Base-by-base conservation (phyloP, 495 filamentous ascomycete species). In the Penicillium samsonianum region DNA sequence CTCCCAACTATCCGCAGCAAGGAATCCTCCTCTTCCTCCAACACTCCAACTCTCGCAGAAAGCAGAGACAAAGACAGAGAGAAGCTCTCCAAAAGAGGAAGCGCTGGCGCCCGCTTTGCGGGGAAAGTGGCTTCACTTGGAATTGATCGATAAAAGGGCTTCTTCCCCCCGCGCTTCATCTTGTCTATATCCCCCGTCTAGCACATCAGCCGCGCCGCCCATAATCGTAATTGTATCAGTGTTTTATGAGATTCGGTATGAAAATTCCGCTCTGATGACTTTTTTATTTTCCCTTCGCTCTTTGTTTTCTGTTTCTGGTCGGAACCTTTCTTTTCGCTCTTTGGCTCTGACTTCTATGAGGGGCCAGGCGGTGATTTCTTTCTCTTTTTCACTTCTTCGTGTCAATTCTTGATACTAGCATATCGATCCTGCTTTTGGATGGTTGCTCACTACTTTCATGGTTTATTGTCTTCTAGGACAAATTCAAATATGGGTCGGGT, bases 1-100 rank as follows among this genome's bases (percentile, higher is more conserved):
- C 65, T 82, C 14, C 80, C 80, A 5, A 75, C 73, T 17, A 78
- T 83, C 26, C 68, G 71, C 37, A 59, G 64, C 31, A 68, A 58
- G 43, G 73, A 77, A 28, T 60, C 50, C 40, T 56, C 60, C 11
- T 65, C 70, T 35, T 58, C 65, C 3, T 63, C 65, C 5, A 65
- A 75, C 19, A 58, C 68, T 4, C 57, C 70, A 5, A 67, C 67
- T 38, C 60, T 70, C 19, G 55, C 71, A 41, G 74, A 76, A 20
- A 67, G 55, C 37, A 78, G 70, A 55, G 77, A 81, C 42, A 71
- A 73, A 54, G 77, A 81, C 45, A 68, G 73, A 50, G 76, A 80
- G 61, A 82, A 78, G 53, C 59, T 82, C 41, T 78, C 80, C 48
- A 82, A 82, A 60, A 68, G 77, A 63, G 77, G 73, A 22, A 80